phyloP scores from a whole-genome alignment of 306 rosid species.

The Cyamopsis tetragonoloba region DNA sequence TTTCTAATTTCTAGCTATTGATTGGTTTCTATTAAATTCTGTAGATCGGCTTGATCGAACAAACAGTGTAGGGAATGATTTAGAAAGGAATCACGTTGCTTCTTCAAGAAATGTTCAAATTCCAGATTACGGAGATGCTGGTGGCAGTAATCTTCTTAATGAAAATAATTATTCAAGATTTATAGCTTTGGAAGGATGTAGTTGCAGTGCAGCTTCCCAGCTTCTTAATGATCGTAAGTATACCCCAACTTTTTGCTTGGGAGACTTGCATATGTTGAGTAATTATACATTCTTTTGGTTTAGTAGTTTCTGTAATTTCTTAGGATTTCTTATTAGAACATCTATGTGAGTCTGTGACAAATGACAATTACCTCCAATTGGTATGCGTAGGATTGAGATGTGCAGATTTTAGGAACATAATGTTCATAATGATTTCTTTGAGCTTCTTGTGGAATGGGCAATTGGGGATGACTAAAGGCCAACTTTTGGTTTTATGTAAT shows the following conservation, averaged over 20 bases:
- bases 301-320: not conserved
- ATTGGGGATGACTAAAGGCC: not conserved
- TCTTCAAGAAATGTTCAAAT: conserved; percentile 42
- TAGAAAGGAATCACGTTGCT: conserved; percentile 54
- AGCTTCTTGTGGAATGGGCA: conserved; percentile 10
- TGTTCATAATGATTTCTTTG: conserved; percentile 7
- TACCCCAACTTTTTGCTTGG: conserved; percentile 3
- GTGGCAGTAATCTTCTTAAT: conserved; percentile 42
- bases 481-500: conserved; percentile 14
- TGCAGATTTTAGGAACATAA: not conserved
- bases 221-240: conserved; percentile 61
- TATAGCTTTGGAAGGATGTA: conserved; percentile 59
- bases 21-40: conserved; percentile 16
- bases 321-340: conserved; percentile 20
- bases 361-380: not conserved
- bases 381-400: not conserved
- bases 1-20: conserved; percentile 18
- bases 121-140: conserved; percentile 51
- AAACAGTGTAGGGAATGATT: conserved; percentile 53
- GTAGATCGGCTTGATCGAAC: conserved; percentile 61
- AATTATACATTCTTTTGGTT: not conserved
- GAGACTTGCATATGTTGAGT: conserved; percentile 13
- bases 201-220: conserved; percentile 52
- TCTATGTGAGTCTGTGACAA: not conserved
- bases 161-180: conserved; percentile 41